A percentile compares a stretch with the other conserved stretches of the same genome.
These are phyloP conservation scores for Harrya chromipes DNA, from an alignment of 768 basidiomycete genomes.

Conservation along the genomic window DNA sequence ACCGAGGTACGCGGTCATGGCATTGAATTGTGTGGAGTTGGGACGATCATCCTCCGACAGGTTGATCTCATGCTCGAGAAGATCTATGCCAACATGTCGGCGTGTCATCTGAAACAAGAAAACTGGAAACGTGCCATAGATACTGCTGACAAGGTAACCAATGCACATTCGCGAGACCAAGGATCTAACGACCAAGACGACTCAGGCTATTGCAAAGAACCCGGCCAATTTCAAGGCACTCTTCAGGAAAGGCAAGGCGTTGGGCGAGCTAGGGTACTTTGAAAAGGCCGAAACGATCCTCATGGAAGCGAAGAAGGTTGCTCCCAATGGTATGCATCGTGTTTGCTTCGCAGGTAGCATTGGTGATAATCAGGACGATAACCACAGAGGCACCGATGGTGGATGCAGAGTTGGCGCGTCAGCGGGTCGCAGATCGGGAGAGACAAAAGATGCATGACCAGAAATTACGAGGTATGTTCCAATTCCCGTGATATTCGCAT, in stretches of 20 bases:
- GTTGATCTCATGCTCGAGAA: conserved; percentile 75
- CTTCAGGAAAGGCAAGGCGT: conserved; percentile 78
- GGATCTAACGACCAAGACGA: not conserved
- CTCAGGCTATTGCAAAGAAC: conserved; percentile 71
- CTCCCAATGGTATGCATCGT: conserved; percentile 47
- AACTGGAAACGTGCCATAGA: conserved; percentile 80
- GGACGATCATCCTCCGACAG: conserved; percentile 34
- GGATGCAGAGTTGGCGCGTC: conserved; percentile 61
- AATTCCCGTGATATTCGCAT: not conserved
- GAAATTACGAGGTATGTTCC: conserved; percentile 64
- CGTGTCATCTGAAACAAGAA: conserved; percentile 74
- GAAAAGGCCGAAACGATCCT: conserved; percentile 69
- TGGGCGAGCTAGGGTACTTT: conserved; percentile 72
- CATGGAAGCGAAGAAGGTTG: conserved; percentile 61
- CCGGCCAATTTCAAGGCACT: conserved; percentile 73
- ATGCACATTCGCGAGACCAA: not conserved
- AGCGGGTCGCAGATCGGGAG: conserved; percentile 62
- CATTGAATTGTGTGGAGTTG: not conserved
- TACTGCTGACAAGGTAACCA: conserved; percentile 71
- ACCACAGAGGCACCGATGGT: conserved; percentile 51
- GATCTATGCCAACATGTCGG: conserved; percentile 82
- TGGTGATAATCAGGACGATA: not conserved
- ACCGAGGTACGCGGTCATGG: conserved; percentile 51
- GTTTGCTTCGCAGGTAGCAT: not conserved
- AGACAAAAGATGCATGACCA: conserved; percentile 61